Conservation (phyloP, 148 eudicot species). For the Diospyros kaki region DNA sequence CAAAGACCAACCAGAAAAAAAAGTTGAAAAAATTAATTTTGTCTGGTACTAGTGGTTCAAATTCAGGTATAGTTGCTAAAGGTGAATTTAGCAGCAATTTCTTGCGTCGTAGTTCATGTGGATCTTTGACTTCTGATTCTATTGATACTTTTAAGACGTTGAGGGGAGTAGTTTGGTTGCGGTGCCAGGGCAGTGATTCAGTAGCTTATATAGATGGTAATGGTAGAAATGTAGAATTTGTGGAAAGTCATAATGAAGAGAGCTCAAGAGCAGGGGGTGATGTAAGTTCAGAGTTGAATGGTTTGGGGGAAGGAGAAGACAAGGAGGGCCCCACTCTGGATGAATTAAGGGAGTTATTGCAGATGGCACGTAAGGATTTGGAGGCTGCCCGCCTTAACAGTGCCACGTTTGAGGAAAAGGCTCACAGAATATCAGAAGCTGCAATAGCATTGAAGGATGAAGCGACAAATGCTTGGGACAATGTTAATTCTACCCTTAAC, state of each 20-base stretch:
- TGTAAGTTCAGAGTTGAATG: not conserved
- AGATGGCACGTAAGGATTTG: slow-evolving; percentile 70
- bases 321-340: slow-evolving; percentile 46
- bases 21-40: slow-evolving; percentile 33
- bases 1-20: slow-evolving; percentile 27
- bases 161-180: slow-evolving; percentile 26
- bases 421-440: slow-evolving; percentile 82
- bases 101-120: slow-evolving; percentile 20
- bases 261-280: slow-evolving; percentile 39
- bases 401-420: slow-evolving; percentile 82
- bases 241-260: slow-evolving; percentile 34
- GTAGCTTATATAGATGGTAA: slow-evolving; percentile 55
- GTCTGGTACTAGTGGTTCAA: slow-evolving; percentile 15
- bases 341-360: slow-evolving; percentile 56
- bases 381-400: slow-evolving; percentile 77
- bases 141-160: slow-evolving; percentile 16
- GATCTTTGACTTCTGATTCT: slow-evolving; percentile 21
- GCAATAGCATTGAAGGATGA: slow-evolving; percentile 80
- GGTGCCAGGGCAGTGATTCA: slow-evolving; percentile 72
- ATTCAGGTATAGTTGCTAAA: slow-evolving; percentile 15
- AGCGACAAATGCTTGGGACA: slow-evolving; percentile 65
- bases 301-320: slow-evolving; percentile 30
- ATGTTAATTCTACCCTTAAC: slow-evolving; percentile 41
- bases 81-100: slow-evolving; percentile 24
- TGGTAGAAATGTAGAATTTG: slow-evolving; percentile 40